Base-by-base conservation (phyloP, 169 alveolate species). In the Plasmodium vivax region DNA sequence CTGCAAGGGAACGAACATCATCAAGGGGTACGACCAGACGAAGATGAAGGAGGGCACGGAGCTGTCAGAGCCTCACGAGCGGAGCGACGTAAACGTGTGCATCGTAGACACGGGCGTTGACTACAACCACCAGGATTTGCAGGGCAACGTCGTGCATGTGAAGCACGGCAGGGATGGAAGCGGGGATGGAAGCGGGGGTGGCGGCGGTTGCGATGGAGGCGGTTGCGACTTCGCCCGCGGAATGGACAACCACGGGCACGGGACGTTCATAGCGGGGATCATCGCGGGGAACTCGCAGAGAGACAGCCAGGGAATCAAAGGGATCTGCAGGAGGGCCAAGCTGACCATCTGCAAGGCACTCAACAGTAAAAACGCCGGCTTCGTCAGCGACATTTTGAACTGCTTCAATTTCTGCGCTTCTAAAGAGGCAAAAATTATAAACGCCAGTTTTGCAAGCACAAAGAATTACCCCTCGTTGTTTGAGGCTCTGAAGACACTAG, bases 61-160 rank as follows among this genome's bases (percentile, higher is more conserved):
- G 32, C 2, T 84, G 36, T 71, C 93, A 2, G 16, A 7, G 9
- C 14, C 23, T 16, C 54, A 84, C 32, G 93, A 84, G n/a, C 16
- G 16, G 41, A 7, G 73, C n/a, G 83, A 84, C 54, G 93, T 84
- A 4, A 82, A 85, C 72, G 96, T 94, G 6, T 94, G 96, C 14
- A 97, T 97, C 58, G 95, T 97, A 5, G 99, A 97, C 90, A 97
- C 99, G 2, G 99, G 99, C 2, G 95, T 98, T 2, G 98, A 96
- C 82, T 93, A 85, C 82, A 82, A 95, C 6, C 98, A 98, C 54
- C 96, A 97, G 38, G 97, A 95, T 56, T 90, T 98, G 75, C 94
- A 81, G n/a, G 97, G 84, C 1, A 94, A 95, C 79, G 95, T 97
- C 91, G 96, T 97, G 95, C 94, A 77, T 34, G 95, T 96, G 56